Base-by-base conservation (phyloP, 495 filamentous ascomycete genomes). In the Astrocystis sublimbata region DNA sequence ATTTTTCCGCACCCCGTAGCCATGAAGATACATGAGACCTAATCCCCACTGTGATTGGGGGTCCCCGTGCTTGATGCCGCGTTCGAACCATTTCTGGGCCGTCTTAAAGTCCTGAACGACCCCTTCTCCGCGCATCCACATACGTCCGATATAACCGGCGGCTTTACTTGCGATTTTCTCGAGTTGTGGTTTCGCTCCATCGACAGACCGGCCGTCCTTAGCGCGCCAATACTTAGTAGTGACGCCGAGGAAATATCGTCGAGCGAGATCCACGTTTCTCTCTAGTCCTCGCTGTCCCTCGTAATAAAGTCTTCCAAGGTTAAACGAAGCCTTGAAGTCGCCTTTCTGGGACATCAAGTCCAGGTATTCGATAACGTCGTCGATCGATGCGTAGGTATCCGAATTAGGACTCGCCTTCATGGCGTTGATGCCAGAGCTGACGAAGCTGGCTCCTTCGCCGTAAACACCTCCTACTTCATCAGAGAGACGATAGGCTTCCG, bases 391-490 rank as follows among this genome's bases (percentile, higher is more conserved):
- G 59, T 93, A 86, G 0, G 86, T 82, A 64, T 92, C 88, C 0
- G 89, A 87, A 64, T 85, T 85, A 10, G 87, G 78, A 35, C 85
- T 83, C 24, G 86, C 85, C 67, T 87, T 86, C 62, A 88, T 79
- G 0, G 92, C 91, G 70, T 93, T 90, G n/a, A 79, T 78, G n/a
- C 94, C 94, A 6, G 94, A 88, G 71, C 92, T 97, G 26, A 86
- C 85, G n/a, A 89, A 87, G 66, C 92, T 97, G 21, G 94, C 94
- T 6, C 94, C 94, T 73, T 96, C 90, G 7, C 94, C 96, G 68
- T 97, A 99, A 26, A 96, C 91, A 42, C 94, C 94, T 23, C 94
- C 96, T 19, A 87, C 81, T 46, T 97, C 92, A 70, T 99, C 96
- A 13, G 92, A 91, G 62, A 92, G 80, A 45, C 90, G 80, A 74